These are phyloP conservation scores for Colletotrichum scovillei DNA, from an alignment of 2,329 filamentous ascomycete species.

Conservation along the genomic window DNA sequence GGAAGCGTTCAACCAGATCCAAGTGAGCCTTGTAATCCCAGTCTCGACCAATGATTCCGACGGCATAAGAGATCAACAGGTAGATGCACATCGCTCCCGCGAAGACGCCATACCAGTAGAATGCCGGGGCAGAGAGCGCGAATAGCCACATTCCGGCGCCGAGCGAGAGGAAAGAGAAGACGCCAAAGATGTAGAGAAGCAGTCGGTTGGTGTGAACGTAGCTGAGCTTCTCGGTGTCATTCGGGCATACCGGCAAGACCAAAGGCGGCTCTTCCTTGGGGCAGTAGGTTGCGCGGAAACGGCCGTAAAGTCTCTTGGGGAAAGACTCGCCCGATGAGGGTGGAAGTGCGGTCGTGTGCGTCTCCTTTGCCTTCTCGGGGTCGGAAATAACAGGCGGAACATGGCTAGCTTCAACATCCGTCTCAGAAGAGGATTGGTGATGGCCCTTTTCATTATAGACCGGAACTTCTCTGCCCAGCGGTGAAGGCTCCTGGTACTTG, in stretches of 20 bases:
- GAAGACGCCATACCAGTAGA: slow-evolving; percentile 52
- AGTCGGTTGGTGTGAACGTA: slow-evolving; percentile 53
- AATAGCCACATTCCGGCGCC: slow-evolving; percentile 57
- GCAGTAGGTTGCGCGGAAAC: slow-evolving; percentile 46
- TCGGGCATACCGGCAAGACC: slow-evolving; percentile 50
- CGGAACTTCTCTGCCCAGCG: slow-evolving; percentile 27
- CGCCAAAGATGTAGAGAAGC: slow-evolving; percentile 51
- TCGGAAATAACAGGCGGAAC: slow-evolving; percentile 22
- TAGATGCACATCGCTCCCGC: slow-evolving; percentile 53
- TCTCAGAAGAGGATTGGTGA: slow-evolving; percentile 24
- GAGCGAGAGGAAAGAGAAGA: slow-evolving; percentile 52
- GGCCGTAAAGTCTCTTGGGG: slow-evolving; percentile 39
- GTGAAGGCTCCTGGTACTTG: slow-evolving; percentile 28
- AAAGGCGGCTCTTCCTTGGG: slow-evolving; percentile 46
- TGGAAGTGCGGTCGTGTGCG: slow-evolving; percentile 25
- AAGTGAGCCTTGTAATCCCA: slow-evolving; percentile 50
- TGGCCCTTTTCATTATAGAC: slow-evolving; percentile 30
- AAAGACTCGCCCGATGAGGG: slow-evolving; percentile 26
- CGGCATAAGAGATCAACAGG: slow-evolving; percentile 53
- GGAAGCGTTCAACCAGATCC: slow-evolving; percentile 43
- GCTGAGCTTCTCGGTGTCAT: slow-evolving; percentile 51
- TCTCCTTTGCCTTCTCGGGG: slow-evolving; percentile 31
- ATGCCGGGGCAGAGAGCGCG: slow-evolving; percentile 47
- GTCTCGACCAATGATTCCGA: slow-evolving; percentile 51
- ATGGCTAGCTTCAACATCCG: slow-evolving; percentile 27